Evolutionary conservation across 2,329 filamentous ascomycete species (phyloP).

Genomic region (Penicillium sp.): DNA sequence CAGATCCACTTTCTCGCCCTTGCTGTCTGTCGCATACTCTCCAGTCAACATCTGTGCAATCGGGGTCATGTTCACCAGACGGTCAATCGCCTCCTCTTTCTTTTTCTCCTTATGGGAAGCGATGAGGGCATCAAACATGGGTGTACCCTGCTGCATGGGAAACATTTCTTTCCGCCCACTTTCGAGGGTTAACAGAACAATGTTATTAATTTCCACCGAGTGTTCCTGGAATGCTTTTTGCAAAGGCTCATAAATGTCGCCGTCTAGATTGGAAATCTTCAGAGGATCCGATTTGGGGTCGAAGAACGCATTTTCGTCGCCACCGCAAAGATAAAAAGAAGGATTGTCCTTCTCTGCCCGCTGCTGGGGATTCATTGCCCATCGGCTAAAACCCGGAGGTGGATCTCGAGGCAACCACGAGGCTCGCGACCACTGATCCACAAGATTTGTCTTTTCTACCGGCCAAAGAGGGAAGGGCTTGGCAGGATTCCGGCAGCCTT

Average conservation of each 20-base stretch:
- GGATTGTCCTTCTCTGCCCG: conserved; percentile 18
- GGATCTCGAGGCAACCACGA: conserved; percentile 33
- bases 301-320: conserved; percentile 25
- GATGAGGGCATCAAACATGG: conserved; percentile 35
- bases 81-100: conserved; percentile 26
- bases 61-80: conserved; percentile 30
- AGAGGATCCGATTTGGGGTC: conserved; percentile 38
- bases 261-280: conserved; percentile 39
- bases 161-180: conserved; percentile 45
- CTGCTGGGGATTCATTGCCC: conserved; percentile 21
- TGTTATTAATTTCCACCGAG: conserved; percentile 39
- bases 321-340: conserved; percentile 17
- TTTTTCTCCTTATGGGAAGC: conserved; percentile 27
- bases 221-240: conserved; percentile 29
- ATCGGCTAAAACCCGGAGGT: conserved; percentile 34
- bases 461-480: conserved; percentile 29
- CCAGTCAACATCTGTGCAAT: conserved; percentile 39
- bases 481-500: conserved; percentile 25
- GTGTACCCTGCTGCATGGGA: conserved; percentile 37
- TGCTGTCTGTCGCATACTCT: conserved; percentile 34
- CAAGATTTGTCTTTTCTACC: conserved; percentile 1
- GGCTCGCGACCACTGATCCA: conserved; percentile 26
- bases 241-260: conserved; percentile 32
- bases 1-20: conserved; percentile 24
- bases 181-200: conserved; percentile 42